Conservation (phyloP, 2,329 filamentous ascomycete genomes). For the Exophiala phaeomuriformis region DNA sequence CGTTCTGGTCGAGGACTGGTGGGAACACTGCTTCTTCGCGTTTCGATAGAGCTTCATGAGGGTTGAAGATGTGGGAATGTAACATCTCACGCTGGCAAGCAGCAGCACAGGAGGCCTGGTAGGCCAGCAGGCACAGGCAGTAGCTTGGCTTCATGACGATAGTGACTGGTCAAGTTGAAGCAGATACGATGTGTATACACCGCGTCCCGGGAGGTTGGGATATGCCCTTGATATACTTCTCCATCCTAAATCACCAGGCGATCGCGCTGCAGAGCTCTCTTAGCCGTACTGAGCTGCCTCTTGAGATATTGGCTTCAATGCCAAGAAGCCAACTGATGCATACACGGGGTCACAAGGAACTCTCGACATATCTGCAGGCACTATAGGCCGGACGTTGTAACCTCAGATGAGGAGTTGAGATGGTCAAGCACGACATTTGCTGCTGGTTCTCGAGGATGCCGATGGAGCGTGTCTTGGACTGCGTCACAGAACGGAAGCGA, state of each 20-base stretch:
- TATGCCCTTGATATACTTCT: background rate
- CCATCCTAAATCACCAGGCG: background rate
- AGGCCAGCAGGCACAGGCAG: constrained; percentile 14
- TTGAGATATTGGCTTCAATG: constrained; percentile 3
- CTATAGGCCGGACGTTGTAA: background rate
- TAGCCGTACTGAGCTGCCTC: constrained; percentile 1
- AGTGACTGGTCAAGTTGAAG: background rate
- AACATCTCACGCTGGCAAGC: constrained; percentile 13
- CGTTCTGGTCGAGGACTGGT: constrained; percentile 28
- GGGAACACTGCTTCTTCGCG: constrained; percentile 24
- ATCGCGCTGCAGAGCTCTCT: background rate
- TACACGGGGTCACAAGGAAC: background rate
- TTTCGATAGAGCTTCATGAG: constrained; percentile 22
- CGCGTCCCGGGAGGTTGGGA: background rate
- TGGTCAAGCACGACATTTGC: background rate
- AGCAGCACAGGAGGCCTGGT: constrained; percentile 16
- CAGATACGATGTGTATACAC: background rate
- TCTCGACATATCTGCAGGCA: background rate
- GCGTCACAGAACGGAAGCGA: constrained; percentile 1
- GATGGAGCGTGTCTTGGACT: background rate
- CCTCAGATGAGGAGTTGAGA: background rate
- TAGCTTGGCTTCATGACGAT: constrained; percentile 6
- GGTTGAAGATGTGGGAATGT: constrained; percentile 6
- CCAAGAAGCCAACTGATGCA: background rate
- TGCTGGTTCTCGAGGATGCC: background rate